These are phyloP conservation scores for Ampelomyces quisqualis DNA, from an alignment of 2,329 filamentous ascomycete genomes.

Conservation along the genomic window DNA sequence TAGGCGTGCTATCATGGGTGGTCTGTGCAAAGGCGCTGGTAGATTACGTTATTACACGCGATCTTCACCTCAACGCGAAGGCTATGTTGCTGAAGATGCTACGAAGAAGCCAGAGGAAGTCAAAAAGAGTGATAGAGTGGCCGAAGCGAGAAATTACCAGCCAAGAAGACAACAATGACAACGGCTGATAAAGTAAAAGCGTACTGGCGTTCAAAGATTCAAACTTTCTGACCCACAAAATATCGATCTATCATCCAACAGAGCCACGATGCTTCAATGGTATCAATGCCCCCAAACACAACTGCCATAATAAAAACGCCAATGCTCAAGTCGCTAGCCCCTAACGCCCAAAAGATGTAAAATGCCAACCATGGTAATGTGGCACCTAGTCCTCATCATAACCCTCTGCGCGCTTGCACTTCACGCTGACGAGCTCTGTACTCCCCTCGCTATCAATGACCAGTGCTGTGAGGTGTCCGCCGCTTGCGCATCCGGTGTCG, in stretches of 20 bases:
- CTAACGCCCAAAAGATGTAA: conserved; percentile 8
- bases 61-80: background rate
- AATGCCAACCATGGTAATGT: conserved; percentile 2
- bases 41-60: conserved; percentile 12
- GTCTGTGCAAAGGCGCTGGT: background rate
- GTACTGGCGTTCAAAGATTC: no score
- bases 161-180: no score
- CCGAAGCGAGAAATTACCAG: conserved; percentile 12
- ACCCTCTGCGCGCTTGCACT: conserved; percentile 37
- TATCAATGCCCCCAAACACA: background rate
- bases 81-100: conserved; percentile 14
- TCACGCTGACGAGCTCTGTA: conserved; percentile 41
- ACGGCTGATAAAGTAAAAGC: no score
- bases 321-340: background rate
- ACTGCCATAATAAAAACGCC: background rate
- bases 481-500: conserved; percentile 79
- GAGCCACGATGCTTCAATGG: no score
- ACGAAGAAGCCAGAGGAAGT: conserved; percentile 27
- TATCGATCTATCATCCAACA: no score
- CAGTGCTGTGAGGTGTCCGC: conserved; percentile 73
- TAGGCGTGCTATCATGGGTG: no score
- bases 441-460: conserved; percentile 62
- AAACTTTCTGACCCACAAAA: no score
- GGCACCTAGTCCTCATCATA: conserved; percentile 20
- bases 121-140: conserved; percentile 1